phyloP scores from a whole-genome alignment of 2,329 filamentous ascomycete genomes.

The Didymella sp. region DNA sequence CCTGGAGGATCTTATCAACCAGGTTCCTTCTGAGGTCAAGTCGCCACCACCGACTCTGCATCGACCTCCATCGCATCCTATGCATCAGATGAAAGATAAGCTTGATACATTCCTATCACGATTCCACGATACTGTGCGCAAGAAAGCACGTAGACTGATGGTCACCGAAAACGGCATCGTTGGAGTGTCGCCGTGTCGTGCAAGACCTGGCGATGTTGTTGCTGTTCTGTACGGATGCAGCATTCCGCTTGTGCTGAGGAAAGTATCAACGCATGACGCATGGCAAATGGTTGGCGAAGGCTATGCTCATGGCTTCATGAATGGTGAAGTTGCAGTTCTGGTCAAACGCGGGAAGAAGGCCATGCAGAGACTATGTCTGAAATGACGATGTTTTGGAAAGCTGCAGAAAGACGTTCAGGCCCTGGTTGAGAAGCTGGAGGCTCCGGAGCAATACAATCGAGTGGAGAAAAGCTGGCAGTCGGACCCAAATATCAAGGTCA shows the following conservation, averaged over 20 bases:
- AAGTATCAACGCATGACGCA: conserved; percentile 17
- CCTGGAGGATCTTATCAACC: conserved; percentile 24
- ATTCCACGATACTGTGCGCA: conserved; percentile 39
- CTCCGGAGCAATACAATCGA: too few relatives aligned
- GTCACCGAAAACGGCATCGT: conserved; percentile 33
- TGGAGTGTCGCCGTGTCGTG: conserved; percentile 42
- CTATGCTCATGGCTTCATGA: conserved; percentile 41
- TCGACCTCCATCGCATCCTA: conserved; percentile 26
- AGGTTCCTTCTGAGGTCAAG: conserved; percentile 7
- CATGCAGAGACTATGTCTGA: conserved; percentile 21
- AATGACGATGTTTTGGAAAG: conserved; percentile 11
- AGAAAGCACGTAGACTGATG: conserved; percentile 42
- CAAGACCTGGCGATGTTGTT: conserved; percentile 38
- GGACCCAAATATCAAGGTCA: too few relatives aligned
- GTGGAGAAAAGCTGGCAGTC: too few relatives aligned
- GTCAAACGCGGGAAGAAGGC: conserved; percentile 22
- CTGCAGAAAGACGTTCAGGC: too few relatives aligned
- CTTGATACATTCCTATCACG: conserved; percentile 37
- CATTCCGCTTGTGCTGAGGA: conserved; percentile 45
- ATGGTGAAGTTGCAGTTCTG: conserved; percentile 31
- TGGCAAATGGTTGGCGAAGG: conserved; percentile 42
- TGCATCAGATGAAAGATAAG: conserved; percentile 27
- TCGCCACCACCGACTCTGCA: conserved; percentile 19
- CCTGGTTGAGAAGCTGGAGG: too few relatives aligned
- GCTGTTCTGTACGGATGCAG: conserved; percentile 47